A percentile compares a stretch with the other conserved stretches of the same genome.
Conservation (phyloP, 1,284 basidiomycete species). For the Cryptococcus sp. region DNA sequence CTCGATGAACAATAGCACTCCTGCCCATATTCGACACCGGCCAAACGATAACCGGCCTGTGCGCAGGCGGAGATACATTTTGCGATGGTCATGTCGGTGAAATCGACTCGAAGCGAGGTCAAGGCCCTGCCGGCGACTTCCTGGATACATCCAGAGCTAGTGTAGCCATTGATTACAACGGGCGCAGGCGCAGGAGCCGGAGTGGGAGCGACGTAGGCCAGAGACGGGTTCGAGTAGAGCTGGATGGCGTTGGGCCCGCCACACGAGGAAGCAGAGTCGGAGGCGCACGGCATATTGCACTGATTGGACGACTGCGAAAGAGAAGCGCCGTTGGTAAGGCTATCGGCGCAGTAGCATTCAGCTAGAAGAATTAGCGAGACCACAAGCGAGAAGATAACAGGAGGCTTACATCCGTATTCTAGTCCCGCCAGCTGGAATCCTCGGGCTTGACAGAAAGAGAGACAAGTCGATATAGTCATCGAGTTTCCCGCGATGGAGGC, state of each 20-base stretch:
- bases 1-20: conserved; percentile 31
- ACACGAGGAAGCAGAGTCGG: conserved; percentile 10
- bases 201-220: neutral
- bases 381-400: no score
- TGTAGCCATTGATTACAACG: conserved; percentile 9
- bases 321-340: conserved; percentile 16
- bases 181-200: neutral
- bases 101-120: conserved; percentile 8
- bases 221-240: conserved; percentile 13
- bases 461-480: conserved; percentile 13
- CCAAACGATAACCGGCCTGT: conserved; percentile 6
- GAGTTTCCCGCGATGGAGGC: neutral
- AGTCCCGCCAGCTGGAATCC: conserved; percentile 17
- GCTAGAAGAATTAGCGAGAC: conserved; percentile 7
- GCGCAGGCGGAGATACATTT: conserved; percentile 16
- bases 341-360: conserved; percentile 19
- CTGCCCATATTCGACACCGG: conserved; percentile 19
- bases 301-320: conserved; percentile 10
- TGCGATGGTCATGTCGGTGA: conserved; percentile 14
- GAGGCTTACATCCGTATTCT: conserved; percentile 8
- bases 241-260: conserved; percentile 23
- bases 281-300: conserved; percentile 22
- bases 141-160: conserved; percentile 13
- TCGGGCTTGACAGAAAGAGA: conserved; percentile 12
- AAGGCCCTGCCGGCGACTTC: conserved; percentile 17